A percentile compares a stretch with the other conserved stretches of the same genome.
phyloP scores from a whole-genome alignment of 805 yeast species.

The Kodamaea hsintzibuensis region DNA sequence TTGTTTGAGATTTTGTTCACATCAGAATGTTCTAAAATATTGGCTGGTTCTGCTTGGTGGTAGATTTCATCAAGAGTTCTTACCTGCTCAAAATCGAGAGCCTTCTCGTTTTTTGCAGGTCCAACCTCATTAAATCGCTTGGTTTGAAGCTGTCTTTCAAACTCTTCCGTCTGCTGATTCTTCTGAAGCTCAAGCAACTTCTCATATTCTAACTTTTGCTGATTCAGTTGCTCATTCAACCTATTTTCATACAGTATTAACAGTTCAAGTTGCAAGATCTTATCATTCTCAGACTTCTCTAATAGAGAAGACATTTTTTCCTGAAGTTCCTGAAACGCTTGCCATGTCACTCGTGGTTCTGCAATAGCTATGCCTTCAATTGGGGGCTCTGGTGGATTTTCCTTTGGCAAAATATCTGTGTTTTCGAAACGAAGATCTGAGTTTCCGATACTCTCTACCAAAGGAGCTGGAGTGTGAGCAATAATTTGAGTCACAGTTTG shows the following conservation, averaged over 20 bases:
- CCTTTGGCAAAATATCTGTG: neutral
- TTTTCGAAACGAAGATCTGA: neutral
- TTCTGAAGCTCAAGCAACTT: neutral
- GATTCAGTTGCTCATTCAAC: neutral
- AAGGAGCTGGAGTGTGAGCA: neutral
- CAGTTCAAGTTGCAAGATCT: neutral
- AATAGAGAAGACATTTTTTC: neutral
- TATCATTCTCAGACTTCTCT: constrained; percentile 1
- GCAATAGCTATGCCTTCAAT: neutral
- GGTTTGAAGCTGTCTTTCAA: neutral
- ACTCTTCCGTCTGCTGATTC: neutral
- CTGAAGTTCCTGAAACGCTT: neutral
- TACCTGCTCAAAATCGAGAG: no score
- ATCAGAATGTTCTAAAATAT: no score
- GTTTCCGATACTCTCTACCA: no score
- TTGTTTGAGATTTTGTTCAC: no score
- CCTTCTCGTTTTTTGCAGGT: neutral
- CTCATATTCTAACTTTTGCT: neutral
- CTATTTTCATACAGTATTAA: neutral
- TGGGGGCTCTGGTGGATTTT: neutral
- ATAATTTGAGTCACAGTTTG: neutral
- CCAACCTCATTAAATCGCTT: neutral
- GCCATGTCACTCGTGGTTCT: neutral
- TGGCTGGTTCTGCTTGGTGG: neutral
- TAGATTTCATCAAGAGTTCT: neutral